phyloP scores from a whole-genome alignment of 164 flowering plant genomes.

The Umbilicus rupestris region DNA sequence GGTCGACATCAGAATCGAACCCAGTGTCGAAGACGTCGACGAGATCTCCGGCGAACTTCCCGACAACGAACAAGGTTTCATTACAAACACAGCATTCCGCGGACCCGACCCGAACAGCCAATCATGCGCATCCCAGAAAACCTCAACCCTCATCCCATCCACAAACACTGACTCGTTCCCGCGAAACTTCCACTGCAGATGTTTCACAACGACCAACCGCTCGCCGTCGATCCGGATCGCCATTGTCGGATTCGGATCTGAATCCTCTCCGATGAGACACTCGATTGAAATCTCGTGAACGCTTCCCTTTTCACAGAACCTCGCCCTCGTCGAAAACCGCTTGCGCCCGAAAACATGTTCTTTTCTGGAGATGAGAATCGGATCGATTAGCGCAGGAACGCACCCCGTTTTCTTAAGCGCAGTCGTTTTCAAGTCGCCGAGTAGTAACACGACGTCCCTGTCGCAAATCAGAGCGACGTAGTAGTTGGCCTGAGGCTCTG shows the following conservation, averaged over 20 bases:
- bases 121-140: constrained; percentile 65
- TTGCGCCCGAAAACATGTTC: constrained; percentile 54
- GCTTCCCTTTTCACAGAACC: constrained; percentile 31
- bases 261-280: constrained; percentile 16
- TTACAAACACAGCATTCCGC: constrained; percentile 39
- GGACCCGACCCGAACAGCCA: constrained; percentile 47
- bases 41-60: constrained; percentile 4
- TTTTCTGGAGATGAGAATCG: constrained; percentile 35
- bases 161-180: constrained; percentile 41
- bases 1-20: constrained; percentile 15
- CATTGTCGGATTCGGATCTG: constrained; percentile 15
- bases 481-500: constrained; percentile 43
- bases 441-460: constrained; percentile 36
- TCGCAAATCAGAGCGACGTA: constrained; percentile 51
- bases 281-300: constrained; percentile 38
- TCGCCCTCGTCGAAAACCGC: constrained; percentile 32
- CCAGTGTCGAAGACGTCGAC: constrained; percentile 8
- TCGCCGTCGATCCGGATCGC: constrained; percentile 47
- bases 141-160: constrained; percentile 29
- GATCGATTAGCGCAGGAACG: constrained; percentile 42
- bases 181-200: constrained; percentile 66
- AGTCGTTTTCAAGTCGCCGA: constrained; percentile 50
- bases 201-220: constrained; percentile 31
- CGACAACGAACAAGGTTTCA: constrained; percentile 25
- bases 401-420: constrained; percentile 40